These are phyloP conservation scores for Erodium texanum DNA, from an alignment of 441 rosid genomes.

Conservation along the genomic window DNA sequence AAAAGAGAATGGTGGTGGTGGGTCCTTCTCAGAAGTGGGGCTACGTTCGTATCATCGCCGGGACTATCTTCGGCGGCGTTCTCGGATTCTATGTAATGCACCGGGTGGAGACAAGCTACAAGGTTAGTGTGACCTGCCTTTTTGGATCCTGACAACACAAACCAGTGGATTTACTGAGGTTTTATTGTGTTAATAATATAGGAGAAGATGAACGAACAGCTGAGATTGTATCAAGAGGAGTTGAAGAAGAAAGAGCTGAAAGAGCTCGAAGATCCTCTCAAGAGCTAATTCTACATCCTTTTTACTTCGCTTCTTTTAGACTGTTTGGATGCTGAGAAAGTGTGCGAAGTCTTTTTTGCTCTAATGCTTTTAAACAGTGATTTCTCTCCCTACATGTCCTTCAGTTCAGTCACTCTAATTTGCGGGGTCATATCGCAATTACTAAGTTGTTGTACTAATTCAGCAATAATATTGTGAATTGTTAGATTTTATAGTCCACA, in stretches of 20 bases:
- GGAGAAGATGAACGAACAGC: constrained; percentile 80
- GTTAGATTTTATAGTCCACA: too few relatives aligned
- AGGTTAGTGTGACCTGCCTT: constrained; percentile 27
- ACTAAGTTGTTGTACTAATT: too few relatives aligned
- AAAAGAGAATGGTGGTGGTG: constrained; percentile 33
- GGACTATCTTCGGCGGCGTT: constrained; percentile 70
- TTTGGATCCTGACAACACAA: constrained; percentile 17
- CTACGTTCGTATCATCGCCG: constrained; percentile 63
- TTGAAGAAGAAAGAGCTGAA: constrained; percentile 32
- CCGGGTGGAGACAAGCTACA: constrained; percentile 64
- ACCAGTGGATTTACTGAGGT: constrained; percentile 9
- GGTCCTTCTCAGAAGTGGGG: constrained; percentile 48
- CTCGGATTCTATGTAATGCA: constrained; percentile 94
- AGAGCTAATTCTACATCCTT: not conserved
- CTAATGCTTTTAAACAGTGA: too few relatives aligned
- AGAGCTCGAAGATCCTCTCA: constrained; percentile 7
- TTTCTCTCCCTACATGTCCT: too few relatives aligned
- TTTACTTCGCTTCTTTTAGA: too few relatives aligned
- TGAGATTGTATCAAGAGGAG: constrained; percentile 61
- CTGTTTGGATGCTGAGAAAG: too few relatives aligned
- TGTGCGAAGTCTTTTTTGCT: too few relatives aligned
- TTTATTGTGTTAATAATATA: constrained; percentile 12
- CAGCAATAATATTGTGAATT: too few relatives aligned
- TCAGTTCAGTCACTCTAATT: too few relatives aligned
- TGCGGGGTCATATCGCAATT: too few relatives aligned